Percentiles rank a stretch among this genome's conserved stretches.
Evolutionary conservation across 345 rosid species (phyloP).

Genomic region (Sonneratia alba): DNA sequence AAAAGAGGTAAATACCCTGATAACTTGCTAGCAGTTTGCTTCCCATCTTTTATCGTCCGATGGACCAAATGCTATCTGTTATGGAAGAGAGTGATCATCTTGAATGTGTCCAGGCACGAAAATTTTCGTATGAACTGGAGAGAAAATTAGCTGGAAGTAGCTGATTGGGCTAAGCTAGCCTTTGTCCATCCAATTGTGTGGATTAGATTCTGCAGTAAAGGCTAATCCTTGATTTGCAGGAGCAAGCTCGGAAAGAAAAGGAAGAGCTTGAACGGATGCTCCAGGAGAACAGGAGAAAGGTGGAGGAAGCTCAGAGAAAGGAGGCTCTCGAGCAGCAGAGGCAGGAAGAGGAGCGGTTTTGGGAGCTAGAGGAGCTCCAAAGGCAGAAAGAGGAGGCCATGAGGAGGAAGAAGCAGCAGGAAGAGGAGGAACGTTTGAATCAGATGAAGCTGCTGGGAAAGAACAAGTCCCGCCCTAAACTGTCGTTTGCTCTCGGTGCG

Average conservation of each 20-base stretch:
- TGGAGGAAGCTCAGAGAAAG: slow-evolving; percentile 72
- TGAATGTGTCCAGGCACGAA: too few species aligned
- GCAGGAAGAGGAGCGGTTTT: slow-evolving; percentile 75
- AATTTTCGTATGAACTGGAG: too few species aligned
- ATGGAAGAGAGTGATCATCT: too few species aligned
- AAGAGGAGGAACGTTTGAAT: slow-evolving; percentile 79
- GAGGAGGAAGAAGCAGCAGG: slow-evolving; percentile 79
- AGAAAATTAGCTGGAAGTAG: too few species aligned
- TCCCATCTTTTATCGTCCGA: too few species aligned
- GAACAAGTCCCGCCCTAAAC: slow-evolving; percentile 88
- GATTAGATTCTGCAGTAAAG: background rate
- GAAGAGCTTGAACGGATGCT: slow-evolving; percentile 70
- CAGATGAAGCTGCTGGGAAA: slow-evolving; percentile 93
- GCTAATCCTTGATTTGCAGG: slow-evolving; percentile 30
- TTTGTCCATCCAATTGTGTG: background rate
- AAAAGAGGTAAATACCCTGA: slow-evolving; percentile 51
- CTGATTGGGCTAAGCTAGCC: background rate
- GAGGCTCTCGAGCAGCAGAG: slow-evolving; percentile 80
- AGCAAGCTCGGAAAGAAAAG: slow-evolving; percentile 51
- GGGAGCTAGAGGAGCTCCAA: slow-evolving; percentile 77
- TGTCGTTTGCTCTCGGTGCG: slow-evolving; percentile 77
- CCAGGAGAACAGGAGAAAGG: slow-evolving; percentile 63
- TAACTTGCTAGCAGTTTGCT: background rate
- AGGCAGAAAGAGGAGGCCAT: slow-evolving; percentile 74
- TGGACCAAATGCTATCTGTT: too few species aligned